Base-by-base conservation (phyloP, 106 monocot genomes). In the Xerophyta viscosa region DNA sequence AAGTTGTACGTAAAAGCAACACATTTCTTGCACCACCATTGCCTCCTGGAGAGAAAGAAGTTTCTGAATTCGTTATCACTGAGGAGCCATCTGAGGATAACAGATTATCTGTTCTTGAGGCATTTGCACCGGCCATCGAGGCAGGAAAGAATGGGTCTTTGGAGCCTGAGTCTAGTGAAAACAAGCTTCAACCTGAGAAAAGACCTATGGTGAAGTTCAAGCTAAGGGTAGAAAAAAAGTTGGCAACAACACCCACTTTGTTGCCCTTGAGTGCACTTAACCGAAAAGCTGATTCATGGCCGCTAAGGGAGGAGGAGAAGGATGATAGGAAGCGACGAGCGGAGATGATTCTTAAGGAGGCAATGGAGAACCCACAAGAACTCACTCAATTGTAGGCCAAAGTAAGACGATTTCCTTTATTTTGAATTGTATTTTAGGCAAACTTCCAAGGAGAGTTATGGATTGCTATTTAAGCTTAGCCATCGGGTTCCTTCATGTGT, bases 281-380 rank as follows among this genome's bases (percentile, higher is more conserved):
- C 36, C 53, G 8, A 8, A 74, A 55, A 53, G 61, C 47, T 6
- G 77, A 65, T 43, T 65, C 68, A n/a, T 67, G 48, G 76, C 58
- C 70, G 33, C 52, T 89, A 48, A 83, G 69, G 71, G 74, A 89
- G 63, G 98, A 99, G 50, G 80, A 74, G 48, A 99, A 64, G 58
- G 86, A 99, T 71, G 98, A 99, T 23, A 86, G 77, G 77, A 99
- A 99, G 67, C 28, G 90, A 57, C 76, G 90, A 68, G 98, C 83
- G 21, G 82, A 80, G 66, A 47, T 83, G 71, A 99, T 99, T 57
- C 71, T 99, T 4, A 82, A 71, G 66, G 89, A 80, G 68, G 75
- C 98, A 12, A 99, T 99, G 83, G 86, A 86, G 60, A 90, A 99
- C 50, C 83, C 82, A 26, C 79, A 99, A 6, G 86, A 86, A 29